Evolutionary conservation across 1,284 basidiomycete species (phyloP), one percentile per base, ranked within the genome.

Genomic region (Termitomyces sp.): DNA sequence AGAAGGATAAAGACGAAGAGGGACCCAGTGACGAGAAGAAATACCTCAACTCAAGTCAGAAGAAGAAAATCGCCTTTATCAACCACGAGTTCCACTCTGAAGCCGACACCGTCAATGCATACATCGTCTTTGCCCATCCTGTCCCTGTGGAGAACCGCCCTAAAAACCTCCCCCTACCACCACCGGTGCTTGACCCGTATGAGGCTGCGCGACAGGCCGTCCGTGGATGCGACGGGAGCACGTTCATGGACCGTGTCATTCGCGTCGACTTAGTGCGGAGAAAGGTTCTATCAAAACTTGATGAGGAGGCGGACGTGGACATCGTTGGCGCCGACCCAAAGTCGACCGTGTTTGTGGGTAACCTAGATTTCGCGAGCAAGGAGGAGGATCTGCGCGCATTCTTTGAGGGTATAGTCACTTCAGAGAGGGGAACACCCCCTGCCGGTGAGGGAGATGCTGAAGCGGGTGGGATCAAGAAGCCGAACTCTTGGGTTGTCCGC

Each of bases 1-100:
- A 79, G 66, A 67, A 66, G 55, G 70, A 70, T 36, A 69, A 74
- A 41, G 68, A 70, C 34, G 73, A 75, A 33, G 73, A 76, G 26
- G 73, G 70, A 15, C 76, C 78, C 60, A 71, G 69, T 21, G 75
- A 81, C 53, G 79, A 81, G 56, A 88, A 86, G 67, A 75, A 72
- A 60, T 92, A 82, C 67, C 79, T 97, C 52, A 92, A 84, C 17
- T 78, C 91, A 0, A 81, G 81, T 54, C 91, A 98, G 70, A 98
- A 98, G 77, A 92, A 96, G 71, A 91, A 90, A 64, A 86, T 98
- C 39, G 92, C 94, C 0, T 97, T 94, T 68, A 97, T 98, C 70
- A 93, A 94, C 66, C 86, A 88, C 56, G 91, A 95, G 62, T 82
- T 94, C 65, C 92, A 95, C 69, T 72, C 82, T 1, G 77, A 79